phyloP scores from a whole-genome alignment of 805 yeast species.

The Candida sanyiensis region DNA sequence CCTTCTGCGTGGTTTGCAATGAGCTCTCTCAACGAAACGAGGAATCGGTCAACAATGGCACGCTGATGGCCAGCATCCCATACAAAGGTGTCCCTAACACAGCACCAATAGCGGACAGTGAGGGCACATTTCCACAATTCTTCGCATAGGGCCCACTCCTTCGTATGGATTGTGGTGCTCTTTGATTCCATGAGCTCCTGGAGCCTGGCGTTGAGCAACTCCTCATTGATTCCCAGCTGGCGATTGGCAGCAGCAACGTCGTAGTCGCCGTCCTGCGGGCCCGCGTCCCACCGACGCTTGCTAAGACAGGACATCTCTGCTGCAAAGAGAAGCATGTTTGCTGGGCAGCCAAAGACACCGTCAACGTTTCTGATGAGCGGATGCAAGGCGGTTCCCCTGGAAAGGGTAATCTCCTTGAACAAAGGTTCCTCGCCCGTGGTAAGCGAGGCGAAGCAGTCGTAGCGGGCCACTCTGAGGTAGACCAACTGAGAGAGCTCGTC shows the following conservation, averaged over 20 bases:
- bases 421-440: conserved; percentile 11
- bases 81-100: background rate
- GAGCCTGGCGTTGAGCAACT: background rate
- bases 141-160: conserved; percentile 9
- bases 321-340: conserved; percentile 7
- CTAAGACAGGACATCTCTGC: conserved; percentile 4
- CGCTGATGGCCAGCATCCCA: background rate
- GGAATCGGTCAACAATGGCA: background rate
- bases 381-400: background rate
- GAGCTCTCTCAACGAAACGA: background rate
- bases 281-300: background rate
- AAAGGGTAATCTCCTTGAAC: conserved; percentile 4
- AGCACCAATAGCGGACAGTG: background rate
- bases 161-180: background rate
- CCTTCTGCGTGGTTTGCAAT: conserved; percentile 1
- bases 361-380: conserved; percentile 11
- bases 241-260: background rate
- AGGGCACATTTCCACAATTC: conserved; percentile 7
- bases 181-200: background rate
- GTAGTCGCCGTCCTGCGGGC: background rate
- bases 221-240: background rate
- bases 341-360: conserved; percentile 12
- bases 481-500: conserved; percentile 2
- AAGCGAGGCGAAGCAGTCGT: conserved; percentile 11
- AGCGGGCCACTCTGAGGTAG: conserved; percentile 11